These are phyloP conservation scores for Naematelia encephala DNA, from an alignment of 768 basidiomycete species.

Conservation along the genomic window DNA sequence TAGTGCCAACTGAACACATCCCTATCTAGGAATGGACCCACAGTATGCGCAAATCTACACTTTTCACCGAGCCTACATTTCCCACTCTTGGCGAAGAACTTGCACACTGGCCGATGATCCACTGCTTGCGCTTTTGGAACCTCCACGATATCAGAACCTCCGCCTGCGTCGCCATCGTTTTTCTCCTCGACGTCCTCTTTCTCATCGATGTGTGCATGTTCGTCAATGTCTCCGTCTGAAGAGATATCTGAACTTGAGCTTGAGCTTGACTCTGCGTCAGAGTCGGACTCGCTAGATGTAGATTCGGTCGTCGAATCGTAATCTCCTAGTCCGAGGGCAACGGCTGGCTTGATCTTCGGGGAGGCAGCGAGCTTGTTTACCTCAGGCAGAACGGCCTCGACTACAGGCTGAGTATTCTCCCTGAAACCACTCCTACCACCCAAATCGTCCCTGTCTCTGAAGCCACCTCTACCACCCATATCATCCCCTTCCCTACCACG, in stretches of 20 bases:
- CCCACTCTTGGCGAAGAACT: slow-evolving; percentile 34
- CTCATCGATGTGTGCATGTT: neutral
- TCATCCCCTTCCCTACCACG: slow-evolving; percentile 33
- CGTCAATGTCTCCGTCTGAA: neutral
- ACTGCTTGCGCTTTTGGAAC: neutral
- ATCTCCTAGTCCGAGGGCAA: neutral
- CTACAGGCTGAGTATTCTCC: too few species aligned
- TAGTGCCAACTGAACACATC: neutral
- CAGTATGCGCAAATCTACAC: slow-evolving; percentile 37
- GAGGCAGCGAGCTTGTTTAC: neutral
- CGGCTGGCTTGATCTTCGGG: neutral
- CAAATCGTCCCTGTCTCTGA: too few species aligned
- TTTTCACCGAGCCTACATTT: slow-evolving; percentile 40
- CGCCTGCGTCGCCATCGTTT: too few species aligned
- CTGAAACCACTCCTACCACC: too few species aligned
- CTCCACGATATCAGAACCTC: too few species aligned
- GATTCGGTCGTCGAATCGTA: slow-evolving; percentile 37
- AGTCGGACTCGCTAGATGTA: slow-evolving; percentile 38
- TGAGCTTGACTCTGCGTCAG: slow-evolving; percentile 20
- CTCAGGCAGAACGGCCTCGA: too few species aligned
- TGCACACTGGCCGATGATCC: slow-evolving; percentile 18
- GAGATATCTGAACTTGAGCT: neutral
- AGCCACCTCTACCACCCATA: too few species aligned
- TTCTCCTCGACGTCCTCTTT: too few species aligned
- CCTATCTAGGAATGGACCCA: slow-evolving; percentile 9